Percentiles rank a stretch among this genome's conserved stretches.
Evolutionary conservation across 129 eudicot species (phyloP).

Genomic region (Centrapalus pauciflorus): DNA sequence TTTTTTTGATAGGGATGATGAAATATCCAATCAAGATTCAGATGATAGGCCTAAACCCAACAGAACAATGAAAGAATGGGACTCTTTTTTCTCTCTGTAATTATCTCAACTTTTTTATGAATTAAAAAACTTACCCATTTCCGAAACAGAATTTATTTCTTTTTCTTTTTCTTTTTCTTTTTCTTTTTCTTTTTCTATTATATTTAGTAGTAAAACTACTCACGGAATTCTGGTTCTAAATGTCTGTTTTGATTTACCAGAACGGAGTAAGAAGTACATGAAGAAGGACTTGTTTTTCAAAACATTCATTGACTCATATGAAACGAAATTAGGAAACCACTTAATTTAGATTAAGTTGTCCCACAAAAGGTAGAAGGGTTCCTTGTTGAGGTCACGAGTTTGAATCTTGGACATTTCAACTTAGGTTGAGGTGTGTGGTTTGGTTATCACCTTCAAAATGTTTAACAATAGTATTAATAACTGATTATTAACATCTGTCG

Average conservation of each 20-base stretch:
- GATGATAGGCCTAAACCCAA: constrained; percentile 14
- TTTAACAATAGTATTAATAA: too few relatives aligned
- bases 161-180: neutral
- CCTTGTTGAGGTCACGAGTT: too few relatives aligned
- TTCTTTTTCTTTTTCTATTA: neutral
- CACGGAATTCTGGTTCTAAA: constrained; percentile 11
- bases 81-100: constrained; percentile 1
- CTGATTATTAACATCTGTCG: too few relatives aligned
- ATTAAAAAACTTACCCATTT: constrained; percentile 19
- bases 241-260: neutral
- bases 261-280: neutral
- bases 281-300: neutral
- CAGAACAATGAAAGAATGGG: neutral
- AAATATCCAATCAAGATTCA: constrained; percentile 2
- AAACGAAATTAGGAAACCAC: too few relatives aligned
- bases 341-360: too few relatives aligned
- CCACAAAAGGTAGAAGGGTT: too few relatives aligned
- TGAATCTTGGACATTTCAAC: too few relatives aligned
- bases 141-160: constrained; percentile 3
- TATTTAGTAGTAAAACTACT: neutral
- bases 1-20: neutral
- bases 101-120: constrained; percentile 8
- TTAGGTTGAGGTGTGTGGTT: too few relatives aligned
- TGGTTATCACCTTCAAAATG: too few relatives aligned
- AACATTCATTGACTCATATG: too few relatives aligned